Conservation (phyloP, 2,329 filamentous ascomycete genomes). For the Xylariaceae sp. region DNA sequence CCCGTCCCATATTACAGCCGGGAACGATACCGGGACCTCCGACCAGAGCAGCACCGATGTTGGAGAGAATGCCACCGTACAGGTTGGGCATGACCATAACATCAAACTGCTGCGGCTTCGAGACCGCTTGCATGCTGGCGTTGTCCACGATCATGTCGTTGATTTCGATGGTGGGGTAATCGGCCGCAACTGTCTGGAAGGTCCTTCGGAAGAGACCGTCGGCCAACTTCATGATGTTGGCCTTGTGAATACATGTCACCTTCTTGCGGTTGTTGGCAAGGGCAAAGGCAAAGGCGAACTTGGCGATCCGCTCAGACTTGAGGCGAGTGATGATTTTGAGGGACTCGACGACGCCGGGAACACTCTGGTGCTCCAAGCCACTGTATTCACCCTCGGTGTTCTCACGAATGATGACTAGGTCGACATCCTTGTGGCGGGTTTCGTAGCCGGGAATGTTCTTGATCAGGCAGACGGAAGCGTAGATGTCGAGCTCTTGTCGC, state of each 20-base stretch:
- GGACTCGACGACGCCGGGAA: constrained; percentile 93
- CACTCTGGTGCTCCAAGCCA: constrained; percentile 96
- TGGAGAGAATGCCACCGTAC: constrained; percentile 97
- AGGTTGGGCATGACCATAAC: constrained; percentile 99
- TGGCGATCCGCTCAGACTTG: constrained; percentile 98
- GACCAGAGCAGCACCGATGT: constrained; percentile 95
- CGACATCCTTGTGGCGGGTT: constrained; percentile 94
- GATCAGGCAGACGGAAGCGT: constrained; percentile 94
- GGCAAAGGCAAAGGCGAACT: constrained; percentile 97
- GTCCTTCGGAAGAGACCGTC: constrained; percentile 98
- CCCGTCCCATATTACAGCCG: constrained; percentile 98
- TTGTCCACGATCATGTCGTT: constrained; percentile 99
- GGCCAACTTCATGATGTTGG: constrained; percentile 99
- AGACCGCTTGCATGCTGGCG: constrained; percentile 98
- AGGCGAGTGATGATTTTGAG: constrained; percentile 99
- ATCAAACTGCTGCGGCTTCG: constrained; percentile 94
- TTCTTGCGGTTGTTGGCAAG: constrained; percentile 99
- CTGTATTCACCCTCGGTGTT: constrained; percentile 99
- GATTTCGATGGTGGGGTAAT: constrained; percentile 91
- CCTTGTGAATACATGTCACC: constrained; percentile 99
- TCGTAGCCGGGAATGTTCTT: constrained; percentile 99
- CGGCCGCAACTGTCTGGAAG: constrained; percentile 87
- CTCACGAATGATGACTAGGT: constrained; percentile 99
- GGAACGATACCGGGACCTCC: constrained; percentile 96
- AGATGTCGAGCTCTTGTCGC: constrained; percentile 98